Evolutionary conservation across 2,329 filamentous ascomycete genomes (phyloP).

Genomic region (Alternaria sp.): DNA sequence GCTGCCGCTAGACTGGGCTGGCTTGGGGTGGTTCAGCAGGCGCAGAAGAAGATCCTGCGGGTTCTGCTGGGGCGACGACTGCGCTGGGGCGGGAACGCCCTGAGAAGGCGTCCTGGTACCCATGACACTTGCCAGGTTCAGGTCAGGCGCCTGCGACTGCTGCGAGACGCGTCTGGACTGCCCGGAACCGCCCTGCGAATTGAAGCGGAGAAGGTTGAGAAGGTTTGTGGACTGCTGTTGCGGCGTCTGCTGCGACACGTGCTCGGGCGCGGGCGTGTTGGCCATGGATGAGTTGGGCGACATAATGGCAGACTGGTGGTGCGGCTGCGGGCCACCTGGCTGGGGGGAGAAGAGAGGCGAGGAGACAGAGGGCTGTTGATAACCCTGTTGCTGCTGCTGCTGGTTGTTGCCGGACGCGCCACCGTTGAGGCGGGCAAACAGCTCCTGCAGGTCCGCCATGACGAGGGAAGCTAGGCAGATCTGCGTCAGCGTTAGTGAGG

Average conservation of each 20-base stretch:
- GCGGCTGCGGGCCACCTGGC: constrained; percentile 62
- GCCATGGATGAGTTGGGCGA: constrained; percentile 63
- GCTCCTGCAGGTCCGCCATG: constrained; percentile 57
- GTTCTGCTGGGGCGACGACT: constrained; percentile 59
- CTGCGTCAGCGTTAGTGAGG: constrained; percentile 25
- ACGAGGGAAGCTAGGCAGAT: constrained; percentile 32
- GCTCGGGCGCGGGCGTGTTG: constrained; percentile 53
- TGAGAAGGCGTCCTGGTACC: constrained; percentile 54
- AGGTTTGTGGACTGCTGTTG: constrained; percentile 62
- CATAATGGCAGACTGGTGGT: constrained; percentile 66
- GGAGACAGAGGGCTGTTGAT: constrained; percentile 65
- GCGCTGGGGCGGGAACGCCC: constrained; percentile 39
- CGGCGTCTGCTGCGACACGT: constrained; percentile 52
- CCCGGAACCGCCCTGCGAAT: constrained; percentile 55
- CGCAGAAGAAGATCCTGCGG: constrained; percentile 88
- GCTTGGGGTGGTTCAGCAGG: constrained; percentile 79
- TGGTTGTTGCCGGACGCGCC: constrained; percentile 38
- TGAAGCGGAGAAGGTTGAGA: constrained; percentile 73
- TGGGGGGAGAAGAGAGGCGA: constrained; percentile 67
- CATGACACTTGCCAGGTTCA: constrained; percentile 67
- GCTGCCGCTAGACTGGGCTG: constrained; percentile 40
- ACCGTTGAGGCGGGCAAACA: constrained; percentile 55
- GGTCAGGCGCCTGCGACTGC: constrained; percentile 59
- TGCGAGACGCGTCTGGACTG: constrained; percentile 48
- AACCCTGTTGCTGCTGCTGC: constrained; percentile 29